A percentile compares a stretch with the other conserved stretches of the same genome.
Evolutionary conservation across 805 yeast species (phyloP).

Genomic region (Saccharomyces paradoxus): DNA sequence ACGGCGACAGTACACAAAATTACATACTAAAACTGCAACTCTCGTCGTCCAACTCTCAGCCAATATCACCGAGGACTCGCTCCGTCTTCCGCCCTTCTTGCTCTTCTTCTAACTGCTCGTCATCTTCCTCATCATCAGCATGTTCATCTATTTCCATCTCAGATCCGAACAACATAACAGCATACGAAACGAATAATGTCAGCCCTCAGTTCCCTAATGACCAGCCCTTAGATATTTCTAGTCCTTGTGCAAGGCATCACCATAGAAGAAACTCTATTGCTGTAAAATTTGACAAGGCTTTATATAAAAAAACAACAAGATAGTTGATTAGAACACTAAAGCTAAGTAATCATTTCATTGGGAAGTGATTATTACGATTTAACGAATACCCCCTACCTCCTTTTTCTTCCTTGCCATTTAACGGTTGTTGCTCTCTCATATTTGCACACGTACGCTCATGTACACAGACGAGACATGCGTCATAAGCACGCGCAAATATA

Average conservation of each 20-base stretch:
- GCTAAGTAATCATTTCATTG: neutral
- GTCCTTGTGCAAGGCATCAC: constrained; percentile 26
- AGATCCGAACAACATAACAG: neutral
- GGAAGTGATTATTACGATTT: neutral
- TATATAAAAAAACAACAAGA: constrained; percentile 3
- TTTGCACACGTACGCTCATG: neutral
- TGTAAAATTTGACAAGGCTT: constrained; percentile 21
- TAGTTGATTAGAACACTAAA: neutral
- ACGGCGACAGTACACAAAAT: neutral
- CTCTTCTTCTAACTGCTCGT: neutral
- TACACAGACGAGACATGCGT: neutral
- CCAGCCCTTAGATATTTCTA: neutral
- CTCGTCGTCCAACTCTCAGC: neutral
- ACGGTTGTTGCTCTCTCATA: neutral
- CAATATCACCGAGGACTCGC: neutral
- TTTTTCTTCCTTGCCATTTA: neutral
- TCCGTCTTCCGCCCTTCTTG: neutral
- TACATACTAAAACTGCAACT: neutral
- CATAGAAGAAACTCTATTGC: constrained; percentile 28
- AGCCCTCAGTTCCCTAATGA: neutral
- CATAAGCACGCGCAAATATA: neutral
- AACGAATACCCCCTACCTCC: neutral
- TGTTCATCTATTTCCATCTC: neutral
- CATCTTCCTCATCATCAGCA: neutral
- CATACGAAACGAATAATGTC: neutral